Conservation (phyloP, 2,329 filamentous ascomycete species). For the Fusarium globosum region DNA sequence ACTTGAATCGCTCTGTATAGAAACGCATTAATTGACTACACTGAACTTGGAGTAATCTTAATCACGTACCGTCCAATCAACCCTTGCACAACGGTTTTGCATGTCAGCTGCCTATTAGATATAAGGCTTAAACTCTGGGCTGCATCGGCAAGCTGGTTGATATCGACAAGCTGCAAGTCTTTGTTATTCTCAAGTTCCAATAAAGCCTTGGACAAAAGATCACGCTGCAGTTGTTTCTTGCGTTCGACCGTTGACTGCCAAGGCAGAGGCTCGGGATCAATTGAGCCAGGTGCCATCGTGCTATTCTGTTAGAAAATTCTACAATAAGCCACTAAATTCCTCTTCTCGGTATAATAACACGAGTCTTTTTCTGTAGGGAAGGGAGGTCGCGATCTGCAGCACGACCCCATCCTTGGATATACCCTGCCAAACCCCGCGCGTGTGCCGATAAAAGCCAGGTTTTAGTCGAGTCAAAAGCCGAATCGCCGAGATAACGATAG, state of each 20-base stretch:
- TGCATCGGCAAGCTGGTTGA: background rate
- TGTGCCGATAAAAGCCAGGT: background rate
- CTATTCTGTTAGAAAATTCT: background rate
- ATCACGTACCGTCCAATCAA: background rate
- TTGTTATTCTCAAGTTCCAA: background rate
- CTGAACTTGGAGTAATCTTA: fast-evolving
- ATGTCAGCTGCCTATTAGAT: background rate
- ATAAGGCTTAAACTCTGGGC: background rate
- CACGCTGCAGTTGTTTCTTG: background rate
- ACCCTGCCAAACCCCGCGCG: background rate
- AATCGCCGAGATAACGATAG: slow-evolving; percentile 1
- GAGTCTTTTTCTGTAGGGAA: background rate
- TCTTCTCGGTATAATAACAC: background rate
- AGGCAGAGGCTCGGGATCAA: background rate
- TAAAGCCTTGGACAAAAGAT: background rate
- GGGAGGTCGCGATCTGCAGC: background rate
- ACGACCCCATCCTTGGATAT: slow-evolving; percentile 4
- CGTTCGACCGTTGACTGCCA: slow-evolving; percentile 1
- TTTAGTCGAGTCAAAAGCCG: background rate
- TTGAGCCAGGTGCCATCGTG: background rate
- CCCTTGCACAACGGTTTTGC: background rate
- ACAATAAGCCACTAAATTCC: background rate
- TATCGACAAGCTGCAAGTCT: background rate
- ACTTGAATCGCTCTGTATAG: background rate
- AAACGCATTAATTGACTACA: background rate